phyloP scores from a whole-genome alignment of 345 rosid genomes.

The Salix brachista region DNA sequence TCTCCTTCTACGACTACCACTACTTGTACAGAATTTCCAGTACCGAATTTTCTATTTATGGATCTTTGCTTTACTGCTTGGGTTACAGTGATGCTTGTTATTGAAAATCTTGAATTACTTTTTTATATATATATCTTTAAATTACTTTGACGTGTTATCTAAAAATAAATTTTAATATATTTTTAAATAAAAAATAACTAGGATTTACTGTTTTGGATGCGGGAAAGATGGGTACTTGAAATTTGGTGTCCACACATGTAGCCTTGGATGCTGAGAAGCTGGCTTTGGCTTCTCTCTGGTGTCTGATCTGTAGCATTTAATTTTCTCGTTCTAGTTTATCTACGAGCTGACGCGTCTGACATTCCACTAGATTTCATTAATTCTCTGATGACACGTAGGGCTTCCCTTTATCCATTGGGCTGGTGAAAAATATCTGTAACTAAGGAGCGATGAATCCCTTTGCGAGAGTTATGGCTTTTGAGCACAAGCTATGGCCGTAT shows the following conservation, averaged over 20 bases:
- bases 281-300: constrained; percentile 21
- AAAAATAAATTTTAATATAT: too few relatives aligned
- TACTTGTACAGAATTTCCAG: constrained; percentile 38
- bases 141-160: too few relatives aligned
- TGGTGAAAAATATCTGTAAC: background rate
- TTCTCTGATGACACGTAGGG: constrained; percentile 7
- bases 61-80: background rate
- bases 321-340: constrained; percentile 18
- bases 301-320: constrained; percentile 17
- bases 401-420: background rate
- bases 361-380: constrained; percentile 41
- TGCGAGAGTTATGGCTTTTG: constrained; percentile 11
- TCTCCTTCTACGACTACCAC: constrained; percentile 3
- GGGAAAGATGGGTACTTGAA: background rate
- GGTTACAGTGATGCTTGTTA: background rate
- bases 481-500: constrained; percentile 11
- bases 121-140: too few relatives aligned
- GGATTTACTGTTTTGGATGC: background rate
- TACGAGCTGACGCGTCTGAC: constrained; percentile 35
- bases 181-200: too few relatives aligned
- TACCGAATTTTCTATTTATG: constrained; percentile 18
- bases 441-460: background rate
- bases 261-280: constrained; percentile 3
- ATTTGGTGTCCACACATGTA: background rate
- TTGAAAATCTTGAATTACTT: too few relatives aligned